phyloP scores from a whole-genome alignment of 805 yeast species.

The Ogataea nakhonphanomensis region DNA sequence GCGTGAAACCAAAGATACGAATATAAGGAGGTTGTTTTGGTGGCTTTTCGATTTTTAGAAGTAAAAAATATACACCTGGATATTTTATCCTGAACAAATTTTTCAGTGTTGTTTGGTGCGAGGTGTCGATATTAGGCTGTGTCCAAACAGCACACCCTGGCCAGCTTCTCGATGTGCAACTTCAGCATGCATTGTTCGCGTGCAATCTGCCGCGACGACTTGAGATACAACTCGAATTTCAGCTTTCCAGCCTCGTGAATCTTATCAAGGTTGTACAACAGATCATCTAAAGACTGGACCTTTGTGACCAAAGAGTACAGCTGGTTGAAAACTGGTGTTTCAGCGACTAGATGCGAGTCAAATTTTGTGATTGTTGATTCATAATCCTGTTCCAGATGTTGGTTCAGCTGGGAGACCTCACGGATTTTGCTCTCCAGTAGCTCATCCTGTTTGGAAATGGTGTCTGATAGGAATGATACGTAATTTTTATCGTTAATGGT shows the following conservation, averaged over 20 bases:
- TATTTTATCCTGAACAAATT: slow-evolving; percentile 4
- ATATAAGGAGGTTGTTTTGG: background rate
- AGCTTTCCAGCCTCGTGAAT: slow-evolving; percentile 49
- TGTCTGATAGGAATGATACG: slow-evolving; percentile 14
- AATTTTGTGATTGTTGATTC: slow-evolving; percentile 30
- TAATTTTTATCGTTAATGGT: slow-evolving; percentile 17
- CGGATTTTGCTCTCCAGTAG: slow-evolving; percentile 16
- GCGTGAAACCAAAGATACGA: background rate
- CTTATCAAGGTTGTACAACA: slow-evolving; percentile 54
- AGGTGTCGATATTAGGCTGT: slow-evolving; percentile 7
- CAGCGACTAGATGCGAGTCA: slow-evolving; percentile 46
- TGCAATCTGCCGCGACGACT: slow-evolving; percentile 48
- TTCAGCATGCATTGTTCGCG: slow-evolving; percentile 60
- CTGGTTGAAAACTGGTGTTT: slow-evolving; percentile 55
- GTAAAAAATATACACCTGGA: slow-evolving; percentile 1
- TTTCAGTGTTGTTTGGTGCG: slow-evolving; percentile 5
- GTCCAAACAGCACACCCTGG: slow-evolving; percentile 19
- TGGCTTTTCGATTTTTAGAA: slow-evolving; percentile 2
- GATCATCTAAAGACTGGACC: slow-evolving; percentile 69
- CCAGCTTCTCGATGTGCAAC: slow-evolving; percentile 40
- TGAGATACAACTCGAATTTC: slow-evolving; percentile 40
- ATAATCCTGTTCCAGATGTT: slow-evolving; percentile 29
- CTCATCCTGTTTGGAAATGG: slow-evolving; percentile 24
- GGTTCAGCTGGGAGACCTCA: slow-evolving; percentile 10
- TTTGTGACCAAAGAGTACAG: slow-evolving; percentile 60